phyloP scores from a whole-genome alignment of 306 rosid genomes.

The Rosa persica region DNA sequence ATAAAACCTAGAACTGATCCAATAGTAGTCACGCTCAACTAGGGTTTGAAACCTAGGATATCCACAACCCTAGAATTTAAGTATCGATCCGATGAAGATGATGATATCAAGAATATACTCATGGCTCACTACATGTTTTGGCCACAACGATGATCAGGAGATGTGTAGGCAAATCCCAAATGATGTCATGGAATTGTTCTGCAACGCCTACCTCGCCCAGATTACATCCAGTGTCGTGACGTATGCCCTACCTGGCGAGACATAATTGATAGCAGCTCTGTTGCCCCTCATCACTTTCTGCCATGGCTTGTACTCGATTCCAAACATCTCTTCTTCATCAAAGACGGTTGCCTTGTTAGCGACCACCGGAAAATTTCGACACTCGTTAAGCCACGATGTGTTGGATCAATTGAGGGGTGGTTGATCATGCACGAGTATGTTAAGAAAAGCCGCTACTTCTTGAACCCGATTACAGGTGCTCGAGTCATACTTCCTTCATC shows the following conservation, averaged over 20 bases:
- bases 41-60: not conserved
- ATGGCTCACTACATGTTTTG: not conserved
- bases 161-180: not conserved
- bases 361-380: not conserved
- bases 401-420: slow-evolving; percentile 7
- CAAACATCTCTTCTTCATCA: not conserved
- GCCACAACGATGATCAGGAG: not conserved
- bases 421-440: not conserved
- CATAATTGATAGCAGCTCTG: not conserved
- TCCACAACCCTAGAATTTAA: not conserved
- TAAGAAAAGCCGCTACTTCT: not conserved
- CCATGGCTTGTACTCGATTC: slow-evolving; percentile 7
- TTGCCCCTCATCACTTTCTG: not conserved
- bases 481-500: not conserved
- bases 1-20: not conserved
- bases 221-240: not conserved
- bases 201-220: not conserved
- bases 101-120: not conserved
- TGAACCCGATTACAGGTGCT: not conserved
- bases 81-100: not conserved
- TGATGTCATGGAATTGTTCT: not conserved
- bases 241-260: not conserved
- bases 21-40: not conserved
- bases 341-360: not conserved
- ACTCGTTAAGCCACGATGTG: not conserved